A percentile compares a stretch with the other conserved stretches of the same genome.
These are phyloP conservation scores for Yamadazyma laniorum DNA, from an alignment of 805 yeast species.

Conservation along the genomic window DNA sequence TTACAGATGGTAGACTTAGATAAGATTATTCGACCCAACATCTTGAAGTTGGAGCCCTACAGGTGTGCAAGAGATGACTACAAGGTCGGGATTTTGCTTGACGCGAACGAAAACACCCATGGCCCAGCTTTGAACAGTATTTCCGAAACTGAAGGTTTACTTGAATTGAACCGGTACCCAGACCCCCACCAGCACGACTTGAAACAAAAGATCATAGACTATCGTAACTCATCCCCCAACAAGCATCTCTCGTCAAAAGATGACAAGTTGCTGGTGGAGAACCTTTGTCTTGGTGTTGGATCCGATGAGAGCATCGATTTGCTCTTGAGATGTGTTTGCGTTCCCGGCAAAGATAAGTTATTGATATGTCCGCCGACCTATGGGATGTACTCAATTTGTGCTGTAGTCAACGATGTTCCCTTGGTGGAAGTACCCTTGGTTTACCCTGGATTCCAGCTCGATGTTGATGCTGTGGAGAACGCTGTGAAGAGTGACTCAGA, in stretches of 20 bases:
- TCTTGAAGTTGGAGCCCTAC: slow-evolving; percentile 80
- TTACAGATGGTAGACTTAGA: slow-evolving; percentile 16
- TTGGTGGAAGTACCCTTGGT: slow-evolving; percentile 69
- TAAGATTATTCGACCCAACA: slow-evolving; percentile 68
- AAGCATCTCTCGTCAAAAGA: slow-evolving; percentile 11
- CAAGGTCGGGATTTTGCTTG: slow-evolving; percentile 81
- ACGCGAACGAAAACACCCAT: slow-evolving; percentile 94
- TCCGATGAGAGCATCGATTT: slow-evolving; percentile 95
- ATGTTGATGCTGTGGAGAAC: slow-evolving; percentile 52
- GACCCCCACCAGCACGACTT: slow-evolving; percentile 89
- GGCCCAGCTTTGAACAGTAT: slow-evolving; percentile 70
- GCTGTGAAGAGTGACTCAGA: slow-evolving; percentile 52
- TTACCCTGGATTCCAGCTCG: slow-evolving; percentile 52
- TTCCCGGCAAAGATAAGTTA: slow-evolving; percentile 79
- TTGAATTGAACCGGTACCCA: slow-evolving; percentile 86
- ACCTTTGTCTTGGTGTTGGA: slow-evolving; percentile 92
- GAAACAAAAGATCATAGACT: slow-evolving; percentile 67
- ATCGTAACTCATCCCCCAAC: slow-evolving; percentile 58
- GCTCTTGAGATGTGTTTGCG: slow-evolving; percentile 77
- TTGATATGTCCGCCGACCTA: slow-evolving; percentile 93
- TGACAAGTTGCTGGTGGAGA: slow-evolving; percentile 50
- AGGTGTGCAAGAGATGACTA: slow-evolving; percentile 97
- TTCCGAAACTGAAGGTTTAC: slow-evolving; percentile 41
- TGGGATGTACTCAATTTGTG: slow-evolving; percentile 94
- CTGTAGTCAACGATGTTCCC: slow-evolving; percentile 83